Base-by-base conservation (phyloP, 129 eudicot species). In the Solidago caesia region DNA sequence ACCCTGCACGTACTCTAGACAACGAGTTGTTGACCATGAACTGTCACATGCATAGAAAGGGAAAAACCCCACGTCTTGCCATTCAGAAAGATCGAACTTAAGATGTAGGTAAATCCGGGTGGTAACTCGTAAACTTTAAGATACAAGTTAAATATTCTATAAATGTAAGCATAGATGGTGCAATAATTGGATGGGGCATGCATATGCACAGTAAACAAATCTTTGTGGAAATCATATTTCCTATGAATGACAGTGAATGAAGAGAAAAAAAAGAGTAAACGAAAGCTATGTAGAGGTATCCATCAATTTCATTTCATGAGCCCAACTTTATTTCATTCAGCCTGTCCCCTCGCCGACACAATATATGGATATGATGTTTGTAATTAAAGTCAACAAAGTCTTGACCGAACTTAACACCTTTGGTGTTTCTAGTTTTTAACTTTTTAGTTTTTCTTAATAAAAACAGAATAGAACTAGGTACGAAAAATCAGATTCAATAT, bases 101-200 rank as follows among this genome's bases (percentile, higher is more conserved):
- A 21, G 21, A 21, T 21, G 21, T 21, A 21, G 21, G 21, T 21
- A 21, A 21, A 21, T 21, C 21, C 0, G 21, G 21, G 21, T 21
- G 21, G 21, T 21, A 21, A 21, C 21, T 21, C 21, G 21, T 21
- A 21, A 21, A 21, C 21, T 21, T 21, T 21, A 21, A 21, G 21
- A 21, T 21, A 21, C 21, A 21, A 21, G 21, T 21, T 21, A 21
- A 21, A 21, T 21, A 21, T 21, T 21, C 21, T 21, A 21, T 44
- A 57, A 4, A 15, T 10, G 7, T 16, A 72, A 44, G 14, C 7
- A 77, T 5, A 11, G 39, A 77, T 70, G 66, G 64, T 39, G 64
- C 77, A 78, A 78, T 79, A 79, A 79, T 71, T 71, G 73, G 77
- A 71, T 64, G 67, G 73, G 73, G 82, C 77, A 79, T 79, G 82